Evolutionary conservation across 305 asterid species (phyloP), one percentile per base, ranked within the genome.

Genomic region (Fraxinus baroniana): DNA sequence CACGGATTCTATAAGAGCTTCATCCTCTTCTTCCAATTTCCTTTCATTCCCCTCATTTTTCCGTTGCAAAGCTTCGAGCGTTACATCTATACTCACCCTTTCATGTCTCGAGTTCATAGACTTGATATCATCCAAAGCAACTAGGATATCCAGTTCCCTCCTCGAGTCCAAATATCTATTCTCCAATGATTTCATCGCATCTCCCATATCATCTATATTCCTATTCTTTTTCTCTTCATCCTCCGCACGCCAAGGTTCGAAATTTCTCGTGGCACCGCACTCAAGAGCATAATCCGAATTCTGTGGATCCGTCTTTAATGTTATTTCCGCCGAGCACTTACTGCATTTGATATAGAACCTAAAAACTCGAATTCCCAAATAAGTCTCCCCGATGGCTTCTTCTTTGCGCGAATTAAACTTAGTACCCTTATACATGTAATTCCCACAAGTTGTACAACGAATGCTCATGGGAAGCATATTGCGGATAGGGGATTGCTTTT

Each of bases 401-500:
- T 95, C 99, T 85, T 94, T 95, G 55, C 97, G 91, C 1, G 97
- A 93, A 87, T 95, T 95, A 86, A 95, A 93, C 78, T 94, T 94
- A 1, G 98, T 95, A 0, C 98, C 98, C 83, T 92, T 92, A 78
- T 93, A 91, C 1, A 95, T 94, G 80, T 94, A 95, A 78, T 91
- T 93, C 0, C 97, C 98, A 64, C 97, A 93, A 1, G 97, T 95
- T 8, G 80, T 91, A 35, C 99, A 93, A 0, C 96, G 91, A 26
- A 95, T 91, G 80, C 97, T 94, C 98, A 95, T 95, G 0, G 98
- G 99, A 84, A 94, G 94, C 98, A 93, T 95, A 97, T 93, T 95
- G 7, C 98, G 89, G 30, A 95, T 95, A 72, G 87, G 89, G 85
- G 92, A 93, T 86, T 93, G 98, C 88, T 93, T 94, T 70, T 93